Evolutionary conservation across 202 grass and related monocot genomes (phyloP), one percentile per base, ranked within the genome.

Genomic region (Panicum hallii): DNA sequence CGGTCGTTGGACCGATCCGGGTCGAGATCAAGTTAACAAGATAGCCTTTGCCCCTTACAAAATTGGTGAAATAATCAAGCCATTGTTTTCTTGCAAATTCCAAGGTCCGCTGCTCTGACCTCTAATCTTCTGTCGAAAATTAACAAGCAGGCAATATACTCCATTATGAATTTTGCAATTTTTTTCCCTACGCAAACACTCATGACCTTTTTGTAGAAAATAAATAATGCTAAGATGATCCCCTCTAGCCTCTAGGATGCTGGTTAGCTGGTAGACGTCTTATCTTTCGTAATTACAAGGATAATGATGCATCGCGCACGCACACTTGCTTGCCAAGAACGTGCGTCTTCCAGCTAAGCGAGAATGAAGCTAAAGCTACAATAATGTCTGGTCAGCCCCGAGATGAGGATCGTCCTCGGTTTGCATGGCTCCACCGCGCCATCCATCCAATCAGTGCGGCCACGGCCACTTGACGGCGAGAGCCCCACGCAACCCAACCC

Each of bases 401-500:
- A 32, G 32, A 32, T 32, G 62, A 86, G 30, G 34, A 47, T 10
- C 40, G 54, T 56, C 12, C 26, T 81, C 56, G 47, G 73, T 67
- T n/a, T 14, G 70, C 19, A 56, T 13, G 32, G 50, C 32, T 65
- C 60, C 52, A 19, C 10, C 20, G 10, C 11, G n/a, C 23, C 23
- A 32, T 28, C 26, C 38, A 82, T 82, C 32, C 32, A 69, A 63
- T 38, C 55, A 70, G 9, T 26, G 4, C 13, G 9, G 4, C 58
- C 68, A 23, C 13, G 19, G 17, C 14, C n/a, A 84, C 56, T 50
- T 60, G 49, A 46, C 11, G 57, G 47, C 74, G 72, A 46, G 57
- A 79, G 6, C 15, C 42, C 62, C 54, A 79, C 53, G 71, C 54
- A 83, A 78, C 73, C 7, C 66, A 3, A 43, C 78, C 7, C 66